Evolutionary conservation across 345 rosid species (phyloP).

Genomic region (Reutealis trisperma): DNA sequence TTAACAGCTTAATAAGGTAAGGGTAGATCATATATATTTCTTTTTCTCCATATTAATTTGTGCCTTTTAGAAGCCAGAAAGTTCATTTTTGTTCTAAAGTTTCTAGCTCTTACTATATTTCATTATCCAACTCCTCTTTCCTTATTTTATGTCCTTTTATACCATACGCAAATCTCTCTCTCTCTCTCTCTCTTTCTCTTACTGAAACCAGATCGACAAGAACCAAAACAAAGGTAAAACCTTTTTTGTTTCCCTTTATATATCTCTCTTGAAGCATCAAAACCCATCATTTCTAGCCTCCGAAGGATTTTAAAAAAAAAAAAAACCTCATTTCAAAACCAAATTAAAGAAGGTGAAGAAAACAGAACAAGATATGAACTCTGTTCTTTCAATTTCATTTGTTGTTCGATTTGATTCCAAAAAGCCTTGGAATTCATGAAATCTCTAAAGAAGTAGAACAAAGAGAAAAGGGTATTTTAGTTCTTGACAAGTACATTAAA

Average conservation of each 20-base stretch:
- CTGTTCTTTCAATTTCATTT: conserved; percentile 40
- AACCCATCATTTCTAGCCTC: conserved; percentile 11
- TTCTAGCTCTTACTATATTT: not conserved
- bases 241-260: not conserved
- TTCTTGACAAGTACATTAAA: not conserved
- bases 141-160: not conserved
- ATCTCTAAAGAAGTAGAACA: not conserved
- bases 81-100: conserved; percentile 7
- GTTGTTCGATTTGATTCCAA: conserved; percentile 43
- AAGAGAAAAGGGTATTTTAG: not conserved
- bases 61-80: not conserved
- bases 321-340: not conserved
- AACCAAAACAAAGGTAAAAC: conserved; percentile 13
- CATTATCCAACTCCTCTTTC: not conserved
- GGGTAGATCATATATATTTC: not conserved
- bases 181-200: not conserved
- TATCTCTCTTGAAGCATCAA: not conserved
- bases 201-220: conserved; percentile 28
- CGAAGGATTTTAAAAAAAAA: too few relatives aligned
- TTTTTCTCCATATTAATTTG: conserved; percentile 3
- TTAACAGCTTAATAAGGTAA: not conserved
- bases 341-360: too few relatives aligned
- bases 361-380: conserved; percentile 30
- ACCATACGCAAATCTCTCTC: not conserved
- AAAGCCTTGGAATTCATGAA: conserved; percentile 10